Evolutionary conservation across 164 flowering plant genomes (phyloP).

Genomic region (Magnolia officinalis): DNA sequence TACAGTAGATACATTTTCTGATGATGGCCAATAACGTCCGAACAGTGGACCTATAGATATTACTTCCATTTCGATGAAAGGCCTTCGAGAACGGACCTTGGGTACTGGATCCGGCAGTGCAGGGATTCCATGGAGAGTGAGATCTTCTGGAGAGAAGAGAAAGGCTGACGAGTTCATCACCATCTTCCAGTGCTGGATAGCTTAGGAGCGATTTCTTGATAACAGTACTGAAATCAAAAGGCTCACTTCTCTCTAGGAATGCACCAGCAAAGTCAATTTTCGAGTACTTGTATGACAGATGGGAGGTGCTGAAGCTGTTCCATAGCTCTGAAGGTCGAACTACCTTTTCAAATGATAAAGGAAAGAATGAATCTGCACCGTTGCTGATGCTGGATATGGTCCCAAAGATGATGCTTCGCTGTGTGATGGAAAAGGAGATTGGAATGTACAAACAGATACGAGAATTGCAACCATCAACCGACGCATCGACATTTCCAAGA

Average conservation of each 20-base stretch:
- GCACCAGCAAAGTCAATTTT: conserved; percentile 48
- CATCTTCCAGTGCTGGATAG: conserved; percentile 57
- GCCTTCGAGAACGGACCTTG: conserved; percentile 21
- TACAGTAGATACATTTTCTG: conserved; percentile 19
- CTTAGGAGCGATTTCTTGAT: conserved; percentile 65
- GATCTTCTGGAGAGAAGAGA: conserved; percentile 72
- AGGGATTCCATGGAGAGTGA: conserved; percentile 46
- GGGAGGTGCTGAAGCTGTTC: conserved; percentile 37
- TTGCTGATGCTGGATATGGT: conserved; percentile 48
- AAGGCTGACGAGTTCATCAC: conserved; percentile 35
- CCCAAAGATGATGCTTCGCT: conserved; percentile 62
- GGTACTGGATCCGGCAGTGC: conserved; percentile 45
- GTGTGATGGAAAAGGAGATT: conserved; percentile 59
- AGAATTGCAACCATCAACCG: conserved; percentile 42
- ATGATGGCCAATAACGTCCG: conserved; percentile 47
- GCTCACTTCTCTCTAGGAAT: conserved; percentile 57
- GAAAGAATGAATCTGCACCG: conserved; percentile 34
- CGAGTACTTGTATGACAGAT: conserved; percentile 53
- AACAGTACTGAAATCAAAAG: conserved; percentile 48
- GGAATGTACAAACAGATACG: conserved; percentile 71
- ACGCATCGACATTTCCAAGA: conserved; percentile 34
- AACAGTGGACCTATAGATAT: conserved; percentile 68
- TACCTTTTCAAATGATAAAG: conserved; percentile 62
- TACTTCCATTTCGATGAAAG: conserved; percentile 47
- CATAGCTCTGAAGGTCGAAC: conserved; percentile 46